Percentiles rank a stretch among this genome's conserved stretches.
Evolutionary conservation across 805 yeast genomes (phyloP).

Genomic region (Candida nitratophila): DNA sequence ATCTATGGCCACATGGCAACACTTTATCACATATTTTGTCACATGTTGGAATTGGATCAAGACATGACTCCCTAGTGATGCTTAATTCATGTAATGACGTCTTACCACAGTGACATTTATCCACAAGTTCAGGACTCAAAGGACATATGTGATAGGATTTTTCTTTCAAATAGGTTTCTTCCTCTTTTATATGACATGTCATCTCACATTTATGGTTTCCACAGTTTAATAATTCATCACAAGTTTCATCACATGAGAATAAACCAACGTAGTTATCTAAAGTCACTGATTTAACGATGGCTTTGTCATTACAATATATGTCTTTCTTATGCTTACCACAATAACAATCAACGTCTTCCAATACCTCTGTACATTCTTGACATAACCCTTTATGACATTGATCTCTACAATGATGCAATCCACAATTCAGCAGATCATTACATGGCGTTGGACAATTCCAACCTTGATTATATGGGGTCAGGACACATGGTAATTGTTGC

Average conservation of each 20-base stretch:
- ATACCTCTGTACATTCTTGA: slow-evolving; percentile 54
- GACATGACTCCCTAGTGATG: slow-evolving; percentile 47
- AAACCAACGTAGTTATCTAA: slow-evolving; percentile 41
- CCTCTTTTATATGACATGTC: slow-evolving; percentile 37
- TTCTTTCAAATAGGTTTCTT: slow-evolving; percentile 6
- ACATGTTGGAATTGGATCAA: slow-evolving; percentile 79
- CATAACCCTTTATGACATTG: slow-evolving; percentile 80
- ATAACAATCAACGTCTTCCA: slow-evolving; percentile 50
- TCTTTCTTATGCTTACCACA: slow-evolving; percentile 55
- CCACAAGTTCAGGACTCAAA: slow-evolving; percentile 49
- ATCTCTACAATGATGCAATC: slow-evolving; percentile 55
- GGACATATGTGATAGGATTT: slow-evolving; percentile 41
- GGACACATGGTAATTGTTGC: slow-evolving; percentile 64
- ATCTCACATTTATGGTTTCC: slow-evolving; percentile 45
- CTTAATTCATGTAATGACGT: slow-evolving; percentile 32
- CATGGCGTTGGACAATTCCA: slow-evolving; percentile 66
- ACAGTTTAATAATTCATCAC: slow-evolving; percentile 54
- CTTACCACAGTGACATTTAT: slow-evolving; percentile 78
- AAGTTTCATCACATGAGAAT: slow-evolving; percentile 37
- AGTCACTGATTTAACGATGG: slow-evolving; percentile 26
- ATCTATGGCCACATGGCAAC: slow-evolving; percentile 66
- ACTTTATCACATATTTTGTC: slow-evolving; percentile 53
- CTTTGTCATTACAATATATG: slow-evolving; percentile 37
- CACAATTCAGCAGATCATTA: slow-evolving; percentile 59
- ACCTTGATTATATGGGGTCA: slow-evolving; percentile 60